These are phyloP conservation scores for Berkeleyomyces rouxiae DNA, from an alignment of 2,329 filamentous ascomycete species.

Conservation along the genomic window DNA sequence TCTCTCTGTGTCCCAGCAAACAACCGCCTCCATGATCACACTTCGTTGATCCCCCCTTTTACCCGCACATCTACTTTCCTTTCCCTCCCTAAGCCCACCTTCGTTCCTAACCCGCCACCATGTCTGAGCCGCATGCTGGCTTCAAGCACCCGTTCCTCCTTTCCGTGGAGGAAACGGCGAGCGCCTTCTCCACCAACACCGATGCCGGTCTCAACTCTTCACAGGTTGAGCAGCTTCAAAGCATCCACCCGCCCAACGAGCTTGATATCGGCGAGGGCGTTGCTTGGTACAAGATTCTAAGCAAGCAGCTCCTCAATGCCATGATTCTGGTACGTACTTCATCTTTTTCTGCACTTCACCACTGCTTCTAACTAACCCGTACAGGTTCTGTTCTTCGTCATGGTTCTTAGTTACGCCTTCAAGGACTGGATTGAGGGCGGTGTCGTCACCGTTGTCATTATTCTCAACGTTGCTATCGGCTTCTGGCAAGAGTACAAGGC, in stretches of 20 bases:
- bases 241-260: slow-evolving; percentile 50
- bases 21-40: slow-evolving; percentile 1
- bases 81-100: background rate
- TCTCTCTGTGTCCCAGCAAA: background rate
- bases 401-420: slow-evolving; percentile 54
- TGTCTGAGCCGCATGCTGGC: slow-evolving; percentile 5
- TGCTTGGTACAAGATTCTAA: slow-evolving; percentile 53
- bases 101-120: background rate
- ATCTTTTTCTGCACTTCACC: slow-evolving; percentile 25
- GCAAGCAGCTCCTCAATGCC: slow-evolving; percentile 59
- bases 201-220: slow-evolving; percentile 48
- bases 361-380: slow-evolving; percentile 23
- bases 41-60: background rate
- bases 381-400: slow-evolving; percentile 60
- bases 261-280: slow-evolving; percentile 52
- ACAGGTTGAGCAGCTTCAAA: slow-evolving; percentile 41
- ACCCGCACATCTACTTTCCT: background rate
- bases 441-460: slow-evolving; percentile 49
- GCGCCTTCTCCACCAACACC: slow-evolving; percentile 43
- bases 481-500: slow-evolving; percentile 49
- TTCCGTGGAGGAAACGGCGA: slow-evolving; percentile 42
- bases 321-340: slow-evolving; percentile 47
- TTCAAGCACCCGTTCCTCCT: slow-evolving; percentile 43
- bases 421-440: slow-evolving; percentile 51
- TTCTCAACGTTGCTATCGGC: slow-evolving; percentile 52